Evolutionary conservation across 805 yeast genomes (phyloP), one percentile per base, ranked within the genome.

Genomic region (Saturnispora diversa): DNA sequence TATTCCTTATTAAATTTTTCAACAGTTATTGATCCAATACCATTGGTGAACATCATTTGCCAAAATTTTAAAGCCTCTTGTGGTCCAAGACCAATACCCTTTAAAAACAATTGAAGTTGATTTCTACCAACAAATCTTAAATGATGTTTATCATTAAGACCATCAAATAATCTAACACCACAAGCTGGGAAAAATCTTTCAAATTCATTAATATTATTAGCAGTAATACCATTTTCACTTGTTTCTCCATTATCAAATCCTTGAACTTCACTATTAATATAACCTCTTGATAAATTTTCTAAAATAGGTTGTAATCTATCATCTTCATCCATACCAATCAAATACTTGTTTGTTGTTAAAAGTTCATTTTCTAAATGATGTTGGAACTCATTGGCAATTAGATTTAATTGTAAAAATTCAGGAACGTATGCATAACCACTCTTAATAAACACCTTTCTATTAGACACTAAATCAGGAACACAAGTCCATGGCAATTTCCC

Each of bases 61-160:
- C 97, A 92, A 59, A 87, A 90, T 50, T 72, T 75, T 44, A 90
- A 59, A 0, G 97, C 88, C 56, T 92, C 97, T 44, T 87, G 96
- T 6, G 84, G 79, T 32, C 73, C 72, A 43, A 92, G 67, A 0
- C 99, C 98, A 49, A 86, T 80, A 21, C 94, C 95, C 59, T 88
- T 88, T 42, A 92, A 65, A 60, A 92, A 92, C 15, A 85, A 63
- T 4, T 86, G 77, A 39, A 87, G 68, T 60, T 90, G 97, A 51
- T 80, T 87, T 59, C 99, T 79, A 2, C 87, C 96, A 13, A 68
- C 68, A 60, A 84, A 84, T 55, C 80, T 77, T 54, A 92, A 72
- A 64, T 90, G 97, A 38, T 80, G 79, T 37, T 74, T 68, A 12
- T 64, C 51, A 27, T 65, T 62, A 42, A 87, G 58, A n/a, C 75